Evolutionary conservation across 306 rosid species (phyloP), one percentile per base, ranked within the genome.

Genomic region (Astragalus membranaceus): DNA sequence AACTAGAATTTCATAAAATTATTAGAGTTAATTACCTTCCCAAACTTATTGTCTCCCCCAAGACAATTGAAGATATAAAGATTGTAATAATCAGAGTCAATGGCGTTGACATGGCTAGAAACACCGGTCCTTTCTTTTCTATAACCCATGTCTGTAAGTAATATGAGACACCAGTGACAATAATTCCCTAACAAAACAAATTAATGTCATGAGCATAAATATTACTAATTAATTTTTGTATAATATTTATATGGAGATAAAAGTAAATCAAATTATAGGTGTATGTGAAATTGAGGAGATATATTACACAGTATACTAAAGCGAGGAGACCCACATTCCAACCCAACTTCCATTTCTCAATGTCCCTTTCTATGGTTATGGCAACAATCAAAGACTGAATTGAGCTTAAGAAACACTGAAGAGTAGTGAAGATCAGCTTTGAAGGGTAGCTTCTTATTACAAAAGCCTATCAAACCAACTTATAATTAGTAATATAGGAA

Each of bases 41-140:
- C 64, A 88, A 76, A 49, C 58, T 79, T n/a, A 86, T 70, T 53
- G 57, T 63, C 58, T 88, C 86, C 1, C 95, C 95, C 26, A 88
- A 70, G 68, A 88, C 13, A 62, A 81, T 9, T 39, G 86, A 83
- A 5, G 95, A 88, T 50, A 55, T 57, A 11, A 86, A 7, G 2
- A 81, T 74, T 11, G 97, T 90, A 17, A 90, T 85, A 69, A 88
- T 46, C 2, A 90, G 75, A 55, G 88, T 61, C 17, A 88, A 50
- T n/a, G 96, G 96, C 1, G 88, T 86, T 15, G 88, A 84, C 92
- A 86, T 84, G 46, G 92, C 89, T 2, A 85, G 74, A 69, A 86
- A 88, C 72, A 90, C 92, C 0, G 95, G 90, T 47, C 94, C 97
- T 75, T 85, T 86, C 76, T 84, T 88, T 79, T 84, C 95, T 55